phyloP scores from a whole-genome alignment of 2,329 filamentous ascomycete species.

The Tolypocladium sp. region DNA sequence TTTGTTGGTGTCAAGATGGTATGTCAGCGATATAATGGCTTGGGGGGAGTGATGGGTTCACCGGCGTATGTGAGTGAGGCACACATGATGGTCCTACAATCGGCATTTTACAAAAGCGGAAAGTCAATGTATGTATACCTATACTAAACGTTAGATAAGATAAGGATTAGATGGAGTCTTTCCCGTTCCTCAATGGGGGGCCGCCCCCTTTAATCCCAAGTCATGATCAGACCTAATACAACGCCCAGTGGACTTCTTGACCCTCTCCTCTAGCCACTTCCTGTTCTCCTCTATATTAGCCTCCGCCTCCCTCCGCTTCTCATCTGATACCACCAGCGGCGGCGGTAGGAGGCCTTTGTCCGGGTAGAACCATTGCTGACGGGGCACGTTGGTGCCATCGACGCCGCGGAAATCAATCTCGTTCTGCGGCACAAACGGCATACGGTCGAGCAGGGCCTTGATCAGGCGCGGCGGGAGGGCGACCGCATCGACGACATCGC shows the following conservation, averaged over 20 bases:
- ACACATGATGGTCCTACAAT: too few relatives aligned
- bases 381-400: constrained; percentile 4
- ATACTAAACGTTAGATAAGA: too few relatives aligned
- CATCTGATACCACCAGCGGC: not conserved
- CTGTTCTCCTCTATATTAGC: not conserved
- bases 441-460: constrained; percentile 8
- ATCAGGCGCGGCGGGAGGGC: constrained; percentile 4
- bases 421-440: constrained; percentile 2
- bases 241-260: too few relatives aligned
- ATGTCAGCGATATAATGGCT: too few relatives aligned
- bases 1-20: too few relatives aligned
- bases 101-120: too few relatives aligned
- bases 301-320: not conserved
- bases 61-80: too few relatives aligned
- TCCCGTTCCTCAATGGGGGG: too few relatives aligned
- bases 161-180: too few relatives aligned
- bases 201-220: not conserved
- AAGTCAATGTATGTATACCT: too few relatives aligned
- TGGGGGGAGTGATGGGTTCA: too few relatives aligned
- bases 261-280: not conserved
- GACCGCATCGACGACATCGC: constrained; percentile 8
- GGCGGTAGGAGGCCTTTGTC: not conserved
- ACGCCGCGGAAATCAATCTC: constrained; percentile 5
- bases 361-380: constrained; percentile 4
- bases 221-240: not conserved